Percentiles rank a stretch among this genome's conserved stretches.
Evolutionary conservation across 164 flowering plant genomes (phyloP).

Genomic region (Stephania japonica): DNA sequence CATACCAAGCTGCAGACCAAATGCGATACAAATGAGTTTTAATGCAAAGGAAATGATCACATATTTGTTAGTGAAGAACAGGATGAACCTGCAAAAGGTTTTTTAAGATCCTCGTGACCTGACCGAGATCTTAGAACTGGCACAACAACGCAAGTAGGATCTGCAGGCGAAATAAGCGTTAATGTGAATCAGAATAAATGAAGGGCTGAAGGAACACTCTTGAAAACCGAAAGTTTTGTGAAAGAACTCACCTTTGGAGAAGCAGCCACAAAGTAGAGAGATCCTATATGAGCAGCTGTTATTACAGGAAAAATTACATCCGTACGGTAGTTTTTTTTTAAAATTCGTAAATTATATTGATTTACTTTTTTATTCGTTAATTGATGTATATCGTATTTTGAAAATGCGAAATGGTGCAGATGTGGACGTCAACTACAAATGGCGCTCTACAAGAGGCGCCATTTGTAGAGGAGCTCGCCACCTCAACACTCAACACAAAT

Average conservation of each 20-base stretch:
- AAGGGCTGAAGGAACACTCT: not conserved
- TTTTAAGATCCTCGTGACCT: constrained; percentile 70
- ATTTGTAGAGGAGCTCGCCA: no score
- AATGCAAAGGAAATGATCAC: not conserved
- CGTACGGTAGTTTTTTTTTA: no score
- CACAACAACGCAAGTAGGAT: constrained; percentile 86
- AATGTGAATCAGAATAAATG: not conserved
- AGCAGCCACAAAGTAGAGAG: constrained; percentile 84
- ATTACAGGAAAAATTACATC: no score
- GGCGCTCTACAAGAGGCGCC: no score
- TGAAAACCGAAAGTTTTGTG: not conserved
- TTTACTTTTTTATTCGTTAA: no score
- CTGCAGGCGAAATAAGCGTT: constrained; percentile 31
- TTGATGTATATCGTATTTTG: no score
- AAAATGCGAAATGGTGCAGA: no score
- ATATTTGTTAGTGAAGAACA: not conserved
- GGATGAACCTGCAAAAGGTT: constrained; percentile 82
- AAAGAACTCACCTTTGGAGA: constrained; percentile 69
- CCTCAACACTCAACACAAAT: no score
- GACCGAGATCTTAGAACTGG: constrained; percentile 64
- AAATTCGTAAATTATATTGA: no score
- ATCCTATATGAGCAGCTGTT: constrained; percentile 90
- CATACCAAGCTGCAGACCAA: constrained; percentile 76
- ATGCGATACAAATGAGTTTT: not conserved
- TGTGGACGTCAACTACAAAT: no score